phyloP scores from a whole-genome alignment of 306 rosid genomes.

The Quercus aquifolioides region DNA sequence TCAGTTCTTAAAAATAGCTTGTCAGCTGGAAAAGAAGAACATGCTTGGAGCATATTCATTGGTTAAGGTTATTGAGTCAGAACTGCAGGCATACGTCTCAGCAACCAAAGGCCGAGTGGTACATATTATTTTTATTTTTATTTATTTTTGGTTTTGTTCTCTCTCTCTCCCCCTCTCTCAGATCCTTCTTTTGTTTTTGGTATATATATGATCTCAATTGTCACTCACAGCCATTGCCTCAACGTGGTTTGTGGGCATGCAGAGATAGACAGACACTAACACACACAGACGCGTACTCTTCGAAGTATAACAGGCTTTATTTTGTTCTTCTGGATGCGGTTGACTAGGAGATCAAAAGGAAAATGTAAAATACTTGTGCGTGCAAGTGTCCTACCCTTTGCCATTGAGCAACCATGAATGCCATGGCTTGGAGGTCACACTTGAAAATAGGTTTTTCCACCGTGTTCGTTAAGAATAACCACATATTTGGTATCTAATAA shows the following conservation, averaged over 20 bases:
- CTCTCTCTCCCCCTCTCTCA: not conserved
- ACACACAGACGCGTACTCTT: not conserved
- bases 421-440: conserved; percentile 6
- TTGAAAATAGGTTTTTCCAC: not conserved
- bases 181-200: not conserved
- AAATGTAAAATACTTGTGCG: not conserved
- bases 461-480: not conserved
- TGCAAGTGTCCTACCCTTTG: not conserved
- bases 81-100: conserved; percentile 78
- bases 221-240: not conserved
- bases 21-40: conserved; percentile 91
- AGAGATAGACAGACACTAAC: too few relatives aligned
- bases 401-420: not conserved
- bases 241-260: not conserved
- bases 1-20: conserved; percentile 86
- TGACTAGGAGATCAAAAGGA: not conserved
- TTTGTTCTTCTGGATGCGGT: not conserved
- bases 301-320: not conserved
- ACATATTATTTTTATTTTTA: conserved; percentile 18
- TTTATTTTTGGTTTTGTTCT: not conserved
- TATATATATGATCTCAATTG: not conserved
- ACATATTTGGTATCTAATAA: not conserved
- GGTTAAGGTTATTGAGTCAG: conserved; percentile 91
- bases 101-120: conserved; percentile 97
- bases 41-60: conserved; percentile 93